These are phyloP conservation scores for Sistotremastrum suecicum DNA, from an alignment of 768 basidiomycete genomes.

Conservation along the genomic window DNA sequence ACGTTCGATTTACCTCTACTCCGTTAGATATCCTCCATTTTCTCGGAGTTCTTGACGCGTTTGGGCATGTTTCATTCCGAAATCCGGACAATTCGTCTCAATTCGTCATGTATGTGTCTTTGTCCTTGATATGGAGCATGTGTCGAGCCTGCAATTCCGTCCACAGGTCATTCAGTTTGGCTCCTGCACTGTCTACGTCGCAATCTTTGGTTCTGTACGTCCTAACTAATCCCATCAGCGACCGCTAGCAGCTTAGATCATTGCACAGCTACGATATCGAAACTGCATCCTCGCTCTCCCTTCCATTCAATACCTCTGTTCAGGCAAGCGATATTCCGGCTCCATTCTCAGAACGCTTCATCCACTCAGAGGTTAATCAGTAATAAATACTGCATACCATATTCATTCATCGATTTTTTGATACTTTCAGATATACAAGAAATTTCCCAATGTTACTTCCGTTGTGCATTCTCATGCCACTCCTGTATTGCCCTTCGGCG, in stretches of 20 bases:
- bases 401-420: background rate
- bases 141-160: no score
- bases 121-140: no score
- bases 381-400: background rate
- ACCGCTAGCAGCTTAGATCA: background rate
- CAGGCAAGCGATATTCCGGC: background rate
- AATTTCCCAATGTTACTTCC: background rate
- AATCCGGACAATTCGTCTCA: background rate
- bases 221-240: background rate
- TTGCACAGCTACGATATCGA: background rate
- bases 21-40: background rate
- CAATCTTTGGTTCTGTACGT: no score
- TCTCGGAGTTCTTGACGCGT: background rate
- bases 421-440: background rate
- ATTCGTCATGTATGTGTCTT: background rate
- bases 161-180: no score
- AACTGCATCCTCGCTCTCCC: background rate
- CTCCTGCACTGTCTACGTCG: no score
- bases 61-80: background rate
- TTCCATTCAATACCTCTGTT: slow-evolving; percentile 1
- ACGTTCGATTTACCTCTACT: no score
- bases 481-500: background rate
- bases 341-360: background rate
- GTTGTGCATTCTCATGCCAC: slow-evolving; percentile 1
- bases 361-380: background rate